Base-by-base conservation (phyloP, 805 yeast genomes). In the Sugiyamaella boreocaroliniensis region DNA sequence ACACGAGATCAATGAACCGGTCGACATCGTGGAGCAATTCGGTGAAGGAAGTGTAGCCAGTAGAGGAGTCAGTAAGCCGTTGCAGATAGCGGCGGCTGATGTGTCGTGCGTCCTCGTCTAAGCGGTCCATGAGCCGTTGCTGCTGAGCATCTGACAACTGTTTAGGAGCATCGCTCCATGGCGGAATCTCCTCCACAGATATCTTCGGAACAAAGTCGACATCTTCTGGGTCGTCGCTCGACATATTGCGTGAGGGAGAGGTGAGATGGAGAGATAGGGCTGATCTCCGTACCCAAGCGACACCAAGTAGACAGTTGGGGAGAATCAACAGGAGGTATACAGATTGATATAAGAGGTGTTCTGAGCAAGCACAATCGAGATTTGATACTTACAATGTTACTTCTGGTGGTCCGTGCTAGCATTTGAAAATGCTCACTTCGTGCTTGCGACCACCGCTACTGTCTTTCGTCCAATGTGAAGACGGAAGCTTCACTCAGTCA, bases 1-100 rank as follows among this genome's bases (percentile, higher is more conserved):
- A 83, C 5, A 86, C 67, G 42, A 86, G 71, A 46, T 76, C 79
- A 2, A 83, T 59, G 1, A 85, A 64, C 7, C 70, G 66, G 40
- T 72, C 71, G 22, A 83, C 60, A 43, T 82, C 86, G 0, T 50
- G 56, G 1, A 58, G 47, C 42, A 64, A 52, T 15, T 55, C 56
- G n/a, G 43, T 55, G 20, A 63, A 50, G 10, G 55, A 34, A 1
- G 40, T 37, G 50, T 59, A 61, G 3, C 61, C 62, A 15, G 45
- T 47, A 29, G 40, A 48, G 10, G 48, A 52, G 12, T 45, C 52
- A 8, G 43, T 45, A 8, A 56, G 29, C 5, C 64, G 45, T 26
- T 59, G 64, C 14, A 65, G 58, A 37, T 49, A 60, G 34, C 58
- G 49, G n/a, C 67, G 56, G 7, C 55, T 55, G 15, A 63, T 57